Percentiles rank a stretch among this genome's conserved stretches.
Conservation (phyloP, 306 rosid genomes). For the Vigna trinervia region DNA sequence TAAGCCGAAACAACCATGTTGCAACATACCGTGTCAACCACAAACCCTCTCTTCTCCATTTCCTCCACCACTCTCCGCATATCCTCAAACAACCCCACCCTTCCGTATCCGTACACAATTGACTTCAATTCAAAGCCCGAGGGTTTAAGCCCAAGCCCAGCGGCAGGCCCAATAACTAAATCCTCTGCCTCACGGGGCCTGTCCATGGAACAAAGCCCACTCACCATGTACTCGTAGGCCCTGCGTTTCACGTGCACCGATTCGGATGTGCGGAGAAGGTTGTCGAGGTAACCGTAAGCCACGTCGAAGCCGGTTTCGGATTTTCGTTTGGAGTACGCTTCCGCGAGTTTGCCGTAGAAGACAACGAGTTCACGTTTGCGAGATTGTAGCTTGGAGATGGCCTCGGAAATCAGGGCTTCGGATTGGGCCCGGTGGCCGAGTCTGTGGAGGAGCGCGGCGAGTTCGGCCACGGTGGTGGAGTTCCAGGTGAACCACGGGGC, state of each 20-base stretch:
- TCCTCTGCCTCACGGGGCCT: constrained; percentile 68
- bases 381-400: constrained; percentile 53
- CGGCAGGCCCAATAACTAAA: constrained; percentile 43
- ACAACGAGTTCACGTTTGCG: constrained; percentile 61
- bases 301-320: constrained; percentile 62
- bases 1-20: constrained; percentile 81
- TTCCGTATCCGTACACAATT: constrained; percentile 67
- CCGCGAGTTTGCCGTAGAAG: constrained; percentile 66
- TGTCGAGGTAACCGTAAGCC: constrained; percentile 50
- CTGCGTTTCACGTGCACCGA: constrained; percentile 64
- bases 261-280: constrained; percentile 55
- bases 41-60: constrained; percentile 67
- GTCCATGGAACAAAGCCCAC: constrained; percentile 71
- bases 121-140: constrained; percentile 68
- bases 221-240: constrained; percentile 68
- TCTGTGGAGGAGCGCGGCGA: constrained; percentile 68
- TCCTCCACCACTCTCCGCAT: constrained; percentile 60
- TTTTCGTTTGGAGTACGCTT: constrained; percentile 65
- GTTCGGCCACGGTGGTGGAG: constrained; percentile 66
- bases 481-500: constrained; percentile 79
- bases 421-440: constrained; percentile 50
- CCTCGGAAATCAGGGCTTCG: constrained; percentile 56
- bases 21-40: constrained; percentile 63
- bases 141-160: constrained; percentile 51
- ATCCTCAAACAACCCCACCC: constrained; percentile 69